Evolutionary conservation across 176 grass and related monocot species (phyloP).

Genomic region (Alopecurus myosuroides): DNA sequence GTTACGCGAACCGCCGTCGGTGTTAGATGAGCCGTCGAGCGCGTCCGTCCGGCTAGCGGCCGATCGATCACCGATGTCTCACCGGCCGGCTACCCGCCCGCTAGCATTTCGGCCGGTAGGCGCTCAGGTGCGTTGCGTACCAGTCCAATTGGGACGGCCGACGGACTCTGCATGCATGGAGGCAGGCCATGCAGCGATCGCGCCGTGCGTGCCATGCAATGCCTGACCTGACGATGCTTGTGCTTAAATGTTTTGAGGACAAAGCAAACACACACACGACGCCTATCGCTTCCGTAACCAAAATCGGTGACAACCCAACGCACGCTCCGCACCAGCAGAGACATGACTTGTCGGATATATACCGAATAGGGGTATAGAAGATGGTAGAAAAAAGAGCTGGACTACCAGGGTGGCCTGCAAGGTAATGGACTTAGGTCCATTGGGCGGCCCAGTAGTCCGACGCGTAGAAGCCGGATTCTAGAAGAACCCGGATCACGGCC

Average conservation of each 20-base stretch:
- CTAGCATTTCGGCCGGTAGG: background rate
- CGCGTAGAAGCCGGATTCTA: no score
- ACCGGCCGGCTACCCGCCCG: slow-evolving; percentile 14
- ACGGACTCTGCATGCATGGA: background rate
- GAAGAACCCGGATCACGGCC: no score
- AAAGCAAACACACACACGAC: background rate
- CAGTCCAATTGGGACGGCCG: background rate
- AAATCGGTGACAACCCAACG: slow-evolving; percentile 25
- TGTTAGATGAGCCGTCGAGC: slow-evolving; percentile 16
- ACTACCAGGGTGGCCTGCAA: no score
- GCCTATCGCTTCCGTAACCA: background rate
- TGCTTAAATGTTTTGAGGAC: background rate
- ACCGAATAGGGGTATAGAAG: no score
- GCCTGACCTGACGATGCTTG: background rate
- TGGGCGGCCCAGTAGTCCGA: no score
- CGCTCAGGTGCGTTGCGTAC: background rate
- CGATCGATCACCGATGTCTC: background rate
- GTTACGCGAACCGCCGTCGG: slow-evolving; percentile 16
- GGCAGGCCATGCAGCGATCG: background rate
- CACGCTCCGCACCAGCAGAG: slow-evolving; percentile 11
- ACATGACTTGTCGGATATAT: no score
- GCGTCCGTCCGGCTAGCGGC: background rate
- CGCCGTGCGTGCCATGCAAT: background rate
- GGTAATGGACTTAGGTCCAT: no score
- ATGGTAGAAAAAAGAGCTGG: no score